A percentile compares a stretch with the other conserved stretches of the same genome.
These are phyloP conservation scores for Ascochyta clinopodiicola DNA, from an alignment of 2,329 filamentous ascomycete species.

Conservation along the genomic window DNA sequence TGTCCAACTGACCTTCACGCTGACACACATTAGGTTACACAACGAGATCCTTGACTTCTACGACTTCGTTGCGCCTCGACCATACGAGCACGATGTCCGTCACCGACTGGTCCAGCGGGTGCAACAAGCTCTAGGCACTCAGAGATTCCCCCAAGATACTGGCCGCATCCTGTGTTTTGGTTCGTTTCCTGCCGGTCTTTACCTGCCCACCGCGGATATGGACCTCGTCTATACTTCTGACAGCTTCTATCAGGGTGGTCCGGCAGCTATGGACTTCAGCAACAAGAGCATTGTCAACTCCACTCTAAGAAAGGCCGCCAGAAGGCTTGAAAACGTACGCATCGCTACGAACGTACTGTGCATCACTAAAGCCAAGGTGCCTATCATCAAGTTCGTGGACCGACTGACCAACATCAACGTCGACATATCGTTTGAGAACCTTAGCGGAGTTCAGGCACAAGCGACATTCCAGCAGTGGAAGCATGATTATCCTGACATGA, in stretches of 20 bases:
- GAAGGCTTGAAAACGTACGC: slow-evolving; percentile 60
- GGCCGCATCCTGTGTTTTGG: slow-evolving; percentile 79
- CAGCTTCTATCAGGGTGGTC: slow-evolving; percentile 63
- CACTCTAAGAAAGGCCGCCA: slow-evolving; percentile 67
- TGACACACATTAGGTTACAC: slow-evolving; percentile 67
- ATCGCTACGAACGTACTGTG: slow-evolving; percentile 68
- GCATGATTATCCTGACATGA: slow-evolving; percentile 79
- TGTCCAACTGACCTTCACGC: background rate
- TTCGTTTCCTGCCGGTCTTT: slow-evolving; percentile 86
- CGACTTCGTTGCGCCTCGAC: slow-evolving; percentile 77
- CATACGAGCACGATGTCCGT: slow-evolving; percentile 79
- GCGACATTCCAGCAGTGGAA: slow-evolving; percentile 84
- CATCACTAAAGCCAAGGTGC: slow-evolving; percentile 80
- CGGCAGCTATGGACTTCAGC: slow-evolving; percentile 36
- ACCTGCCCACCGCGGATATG: slow-evolving; percentile 85
- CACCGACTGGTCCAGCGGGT: slow-evolving; percentile 74
- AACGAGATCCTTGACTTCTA: slow-evolving; percentile 92
- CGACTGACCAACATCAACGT: slow-evolving; percentile 78
- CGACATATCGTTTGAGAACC: slow-evolving; percentile 94
- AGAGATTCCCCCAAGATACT: slow-evolving; percentile 35
- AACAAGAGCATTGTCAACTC: slow-evolving; percentile 58
- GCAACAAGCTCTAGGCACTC: slow-evolving; percentile 59
- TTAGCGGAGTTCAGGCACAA: slow-evolving; percentile 79
- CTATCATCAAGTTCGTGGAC: slow-evolving; percentile 91
- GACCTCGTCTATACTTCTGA: slow-evolving; percentile 82